These are phyloP conservation scores for Populus trichocarpa DNA, from an alignment of 441 rosid genomes.

Conservation along the genomic window DNA sequence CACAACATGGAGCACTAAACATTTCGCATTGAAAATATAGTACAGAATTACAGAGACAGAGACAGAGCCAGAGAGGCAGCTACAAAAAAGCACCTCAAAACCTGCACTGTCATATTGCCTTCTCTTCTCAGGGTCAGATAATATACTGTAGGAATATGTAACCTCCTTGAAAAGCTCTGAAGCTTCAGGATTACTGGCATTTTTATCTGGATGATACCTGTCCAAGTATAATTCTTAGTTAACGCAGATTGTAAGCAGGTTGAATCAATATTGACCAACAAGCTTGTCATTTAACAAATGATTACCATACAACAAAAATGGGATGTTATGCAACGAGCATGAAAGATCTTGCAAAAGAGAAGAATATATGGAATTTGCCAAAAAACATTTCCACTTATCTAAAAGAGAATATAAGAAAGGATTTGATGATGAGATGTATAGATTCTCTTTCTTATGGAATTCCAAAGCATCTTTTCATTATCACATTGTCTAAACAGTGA, in stretches of 20 bases:
- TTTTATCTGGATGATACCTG: conserved; percentile 56
- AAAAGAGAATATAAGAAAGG: not conserved
- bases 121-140: conserved; percentile 96
- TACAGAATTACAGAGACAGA: not conserved
- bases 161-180: conserved; percentile 94
- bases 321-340: not conserved
- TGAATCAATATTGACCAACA: not conserved
- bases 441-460: too few species aligned
- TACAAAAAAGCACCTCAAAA: conserved; percentile 63
- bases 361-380: not conserved
- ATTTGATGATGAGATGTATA: too few species aligned
- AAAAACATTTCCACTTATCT: not conserved
- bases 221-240: conserved; percentile 13
- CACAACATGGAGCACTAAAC: not conserved
- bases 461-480: too few species aligned
- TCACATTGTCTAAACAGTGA: too few species aligned
- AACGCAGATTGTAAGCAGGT: not conserved
- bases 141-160: conserved; percentile 90
- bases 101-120: conserved; percentile 95
- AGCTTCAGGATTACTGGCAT: conserved; percentile 75
- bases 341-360: too few species aligned
- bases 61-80: not conserved
- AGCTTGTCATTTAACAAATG: not conserved
- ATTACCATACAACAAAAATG: not conserved
- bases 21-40: not conserved